Base-by-base conservation (phyloP, 805 yeast genomes). In the Zygosaccharomyces rouxii region DNA sequence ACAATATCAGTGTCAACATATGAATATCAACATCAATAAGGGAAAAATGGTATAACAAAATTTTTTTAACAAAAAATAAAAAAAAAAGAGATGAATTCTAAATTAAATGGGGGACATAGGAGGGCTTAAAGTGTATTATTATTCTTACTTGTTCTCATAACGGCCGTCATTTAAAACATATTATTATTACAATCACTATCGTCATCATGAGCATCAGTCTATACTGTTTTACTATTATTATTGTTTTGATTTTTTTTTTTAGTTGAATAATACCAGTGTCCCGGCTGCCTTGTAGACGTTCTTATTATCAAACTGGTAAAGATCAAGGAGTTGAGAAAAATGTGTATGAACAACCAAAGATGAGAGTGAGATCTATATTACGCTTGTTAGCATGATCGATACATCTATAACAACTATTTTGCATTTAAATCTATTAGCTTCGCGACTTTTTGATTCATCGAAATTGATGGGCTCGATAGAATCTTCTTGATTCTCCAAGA, bases 401-500 rank as follows among this genome's bases (percentile, higher is more conserved):
- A 40, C 22, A 5, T 29, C 7, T 28, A 41, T 18, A 29, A 19
- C 22, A 41, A 29, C 21, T 19, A 18, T 33, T 21, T 41, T 18
- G 44, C 44, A 41, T 41, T 19, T 41, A 41, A 23, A 29, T 42
- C 46, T 22, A 47, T 42, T 22, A 53, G 16, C n/a, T 33, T 21
- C 13, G 31, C 11, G 25, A 51, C 25, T 42, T 43, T 48, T 9
- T 48, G 49, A 26, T 6, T 28, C 10, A 45, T 18, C 3, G 49
- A 35, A 21, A 21, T 23, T 2, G 14, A 21, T 7, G 26, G 7
- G 7, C 44, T 40, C 9, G 37, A 23, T n/a, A 54, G 16, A 9
- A 55, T 44, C 5, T 35, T 31, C n/a, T 44, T 53, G 19, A 59
- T 28, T 14, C 39, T 33, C 16, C 48, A 38, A 3, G 51, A 37